Percentiles rank a stretch among this genome's conserved stretches.
phyloP scores from a whole-genome alignment of 805 yeast species.

The Monosporozyma siamensis region DNA sequence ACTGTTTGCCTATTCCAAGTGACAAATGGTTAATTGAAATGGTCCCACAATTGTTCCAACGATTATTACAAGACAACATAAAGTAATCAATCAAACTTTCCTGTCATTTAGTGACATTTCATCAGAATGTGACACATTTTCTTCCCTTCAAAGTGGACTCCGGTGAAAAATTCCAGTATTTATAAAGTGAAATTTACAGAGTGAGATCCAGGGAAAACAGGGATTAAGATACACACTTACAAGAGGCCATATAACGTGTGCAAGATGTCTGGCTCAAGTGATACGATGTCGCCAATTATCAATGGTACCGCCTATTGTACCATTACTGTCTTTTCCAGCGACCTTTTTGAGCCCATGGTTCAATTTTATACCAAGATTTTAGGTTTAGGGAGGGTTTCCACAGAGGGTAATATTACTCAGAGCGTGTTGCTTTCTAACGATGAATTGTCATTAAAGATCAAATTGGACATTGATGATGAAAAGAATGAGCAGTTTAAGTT shows the following conservation, averaged over 20 bases:
- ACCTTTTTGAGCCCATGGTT: constrained; percentile 37
- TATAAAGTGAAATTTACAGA: too few species aligned
- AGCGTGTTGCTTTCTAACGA: constrained; percentile 4
- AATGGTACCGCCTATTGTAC: constrained; percentile 47
- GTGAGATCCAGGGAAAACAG: too few species aligned
- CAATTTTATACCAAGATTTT: constrained; percentile 38
- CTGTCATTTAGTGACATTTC: too few species aligned
- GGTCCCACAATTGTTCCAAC: constrained; percentile 51
- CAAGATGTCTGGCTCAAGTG: background rate
- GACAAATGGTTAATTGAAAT: constrained; percentile 65
- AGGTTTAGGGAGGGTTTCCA: constrained; percentile 7
- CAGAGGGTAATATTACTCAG: background rate
- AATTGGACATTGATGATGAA: background rate
- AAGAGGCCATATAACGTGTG: too few species aligned
- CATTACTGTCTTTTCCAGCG: constrained; percentile 41
- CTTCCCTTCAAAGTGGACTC: too few species aligned
- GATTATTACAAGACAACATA: background rate
- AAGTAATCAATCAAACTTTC: background rate
- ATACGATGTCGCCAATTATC: constrained; percentile 23
- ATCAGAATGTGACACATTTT: too few species aligned
- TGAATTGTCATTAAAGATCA: constrained; percentile 1
- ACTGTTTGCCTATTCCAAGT: constrained; percentile 59
- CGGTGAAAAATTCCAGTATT: too few species aligned
- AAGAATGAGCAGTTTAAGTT: constrained; percentile 17
- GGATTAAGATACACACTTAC: too few species aligned